A percentile compares a stretch with the other conserved stretches of the same genome.
Conservation (phyloP, 805 yeast species). For the Ogataea allantospora region DNA sequence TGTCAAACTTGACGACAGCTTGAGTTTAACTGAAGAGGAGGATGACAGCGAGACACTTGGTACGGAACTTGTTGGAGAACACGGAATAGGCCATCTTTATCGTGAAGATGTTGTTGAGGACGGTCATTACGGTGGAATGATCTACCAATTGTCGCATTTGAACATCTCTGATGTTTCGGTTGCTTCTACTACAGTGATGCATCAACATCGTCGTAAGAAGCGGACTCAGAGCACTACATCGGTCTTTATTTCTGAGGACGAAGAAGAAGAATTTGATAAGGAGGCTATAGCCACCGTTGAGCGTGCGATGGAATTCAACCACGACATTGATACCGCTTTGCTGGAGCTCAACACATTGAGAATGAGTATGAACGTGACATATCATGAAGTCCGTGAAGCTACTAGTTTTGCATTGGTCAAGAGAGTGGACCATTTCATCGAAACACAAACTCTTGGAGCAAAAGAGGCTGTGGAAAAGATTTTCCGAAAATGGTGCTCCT, state of each 20-base stretch:
- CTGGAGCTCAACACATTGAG: constrained; percentile 90
- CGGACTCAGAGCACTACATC: constrained; percentile 38
- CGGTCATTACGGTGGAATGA: constrained; percentile 37
- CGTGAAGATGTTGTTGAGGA: constrained; percentile 44
- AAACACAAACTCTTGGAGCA: constrained; percentile 72
- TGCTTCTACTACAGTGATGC: constrained; percentile 43
- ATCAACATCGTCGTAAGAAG: constrained; percentile 37
- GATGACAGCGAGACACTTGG: constrained; percentile 30
- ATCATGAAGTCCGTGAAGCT: constrained; percentile 87
- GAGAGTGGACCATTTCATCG: constrained; percentile 69
- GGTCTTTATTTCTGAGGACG: constrained; percentile 39
- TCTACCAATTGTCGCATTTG: constrained; percentile 42
- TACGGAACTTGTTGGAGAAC: constrained; percentile 40
- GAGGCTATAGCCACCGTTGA: constrained; percentile 95
- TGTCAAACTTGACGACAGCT: constrained; percentile 27
- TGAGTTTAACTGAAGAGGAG: constrained; percentile 29
- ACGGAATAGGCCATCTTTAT: constrained; percentile 51
- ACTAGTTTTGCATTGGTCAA: constrained; percentile 69
- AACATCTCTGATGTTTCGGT: constrained; percentile 55
- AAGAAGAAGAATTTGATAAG: constrained; percentile 66
- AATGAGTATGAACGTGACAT: constrained; percentile 96
- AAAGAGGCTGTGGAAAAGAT: constrained; percentile 77
- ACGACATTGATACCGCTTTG: constrained; percentile 88
- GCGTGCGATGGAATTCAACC: constrained; percentile 89
- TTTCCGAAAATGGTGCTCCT: constrained; percentile 75